Evolutionary conservation across 345 rosid genomes (phyloP).

Genomic region (Firmiana major): DNA sequence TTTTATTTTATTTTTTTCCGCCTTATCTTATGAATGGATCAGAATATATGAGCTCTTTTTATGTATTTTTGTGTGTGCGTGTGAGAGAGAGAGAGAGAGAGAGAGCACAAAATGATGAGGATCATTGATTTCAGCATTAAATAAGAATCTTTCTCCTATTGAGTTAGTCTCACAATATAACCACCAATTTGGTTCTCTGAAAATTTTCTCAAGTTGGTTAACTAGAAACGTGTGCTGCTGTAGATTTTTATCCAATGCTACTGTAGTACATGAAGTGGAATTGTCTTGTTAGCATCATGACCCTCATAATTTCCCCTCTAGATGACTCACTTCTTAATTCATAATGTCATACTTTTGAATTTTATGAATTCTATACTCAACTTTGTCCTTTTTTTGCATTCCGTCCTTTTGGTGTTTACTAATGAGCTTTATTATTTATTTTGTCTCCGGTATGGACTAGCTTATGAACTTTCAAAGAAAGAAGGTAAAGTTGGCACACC

Average conservation of each 20-base stretch:
- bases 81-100: neutral
- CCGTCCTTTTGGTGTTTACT: neutral
- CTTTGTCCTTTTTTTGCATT: neutral
- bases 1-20: neutral
- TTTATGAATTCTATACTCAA: neutral
- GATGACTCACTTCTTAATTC: neutral
- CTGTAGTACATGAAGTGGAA: neutral
- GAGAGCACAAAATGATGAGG: neutral
- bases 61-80: neutral
- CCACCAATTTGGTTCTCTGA: neutral
- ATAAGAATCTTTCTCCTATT: neutral
- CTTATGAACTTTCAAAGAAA: constrained; percentile 98
- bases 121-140: neutral
- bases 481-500: constrained; percentile 99
- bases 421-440: constrained; percentile 9
- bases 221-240: neutral
- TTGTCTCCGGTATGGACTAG: constrained; percentile 37
- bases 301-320: neutral
- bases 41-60: neutral
- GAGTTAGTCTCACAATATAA: neutral
- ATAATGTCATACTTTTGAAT: neutral
- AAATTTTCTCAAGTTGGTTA: neutral
- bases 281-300: neutral
- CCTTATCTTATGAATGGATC: neutral
- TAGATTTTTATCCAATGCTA: neutral